Evolutionary conservation across 208 protist genomes (phyloP), one percentile per base, ranked within the genome.

Genomic region (Vickermania spadyakhi): DNA sequence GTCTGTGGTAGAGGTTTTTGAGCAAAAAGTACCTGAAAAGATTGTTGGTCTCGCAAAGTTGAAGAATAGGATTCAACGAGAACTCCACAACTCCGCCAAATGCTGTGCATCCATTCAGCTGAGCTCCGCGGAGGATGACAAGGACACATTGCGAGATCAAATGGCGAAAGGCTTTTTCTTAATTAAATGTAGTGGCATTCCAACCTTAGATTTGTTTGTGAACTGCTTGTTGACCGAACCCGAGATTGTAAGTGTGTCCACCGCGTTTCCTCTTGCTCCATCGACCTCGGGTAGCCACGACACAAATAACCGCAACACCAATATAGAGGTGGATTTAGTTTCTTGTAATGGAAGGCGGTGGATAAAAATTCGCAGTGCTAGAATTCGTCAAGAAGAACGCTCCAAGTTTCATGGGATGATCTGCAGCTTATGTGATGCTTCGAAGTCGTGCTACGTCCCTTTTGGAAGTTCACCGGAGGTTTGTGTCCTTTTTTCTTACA

Each of bases 331-430:
- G 23, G 84, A 91, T 52, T 59, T 91, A 26, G 67, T 79, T 13
- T 78, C 77, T 1, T 67, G 68, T 56, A 58, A 56, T 41, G 84
- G 68, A 11, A 66, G 80, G 28, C 79, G 79, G 31, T 91, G 84
- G 84, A 67, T 86, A 23, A 86, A 85, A 54, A 62, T 84, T 45
- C 77, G 80, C 29, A 68, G 70, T 26, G 66, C 77, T 18, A 45
- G 18, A 45, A 0, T 67, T 68, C 13, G 13, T 60, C 3, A 49
- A 66, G 18, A 70, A 67, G 0, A 50, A 26, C 23, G 21, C 45
- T 2, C 4, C 3, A 45, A 57, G 18, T 61, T 60, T 60, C 31
- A 66, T 26, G 14, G 58, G 31, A 22, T 52, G 14, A 52, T 73
- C 27, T 14, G 22, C 18, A 54, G 56, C 28, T 23, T 55, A 1